Evolutionary conservation across 2,329 filamentous ascomycete genomes (phyloP), one percentile per base, ranked within the genome.

Genomic region (Amesomyces nigricolor): DNA sequence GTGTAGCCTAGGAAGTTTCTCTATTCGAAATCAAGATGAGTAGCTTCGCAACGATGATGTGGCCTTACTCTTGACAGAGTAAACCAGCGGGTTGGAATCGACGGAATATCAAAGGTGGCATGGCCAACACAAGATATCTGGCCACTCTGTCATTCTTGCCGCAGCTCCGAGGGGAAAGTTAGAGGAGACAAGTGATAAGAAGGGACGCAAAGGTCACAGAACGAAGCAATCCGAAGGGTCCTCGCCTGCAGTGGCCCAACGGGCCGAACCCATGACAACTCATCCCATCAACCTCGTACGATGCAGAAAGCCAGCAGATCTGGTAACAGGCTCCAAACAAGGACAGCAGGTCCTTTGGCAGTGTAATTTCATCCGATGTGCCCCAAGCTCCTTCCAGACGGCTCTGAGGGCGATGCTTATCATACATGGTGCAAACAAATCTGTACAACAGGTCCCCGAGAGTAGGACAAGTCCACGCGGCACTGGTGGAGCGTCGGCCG

Each of bases 341-440:
- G 5, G 35, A 6, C 19, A 39, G 4, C 10, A 45, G 19, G 30
- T 8, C 30, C 38, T 17, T 49, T 40, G 7, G 6, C 16, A 13
- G 35, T 42, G 26, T 48, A 35, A 38, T 45, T 56, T 37, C 54
- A 39, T 48, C 44, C 14, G 40, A 47, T 32, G 19, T 42, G 26
- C 35, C 13, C 40, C 17, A 26, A 42, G 26, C 32, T n/a, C 26
- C 43, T 45, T 45, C 26, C 43, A n/a, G 29, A 1, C 29, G 22
- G 10, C 26, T 16, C 29, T 10, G 35, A 42, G 11, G 37, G 16
- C 2, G 13, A 17, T 47, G 39, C 29, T 16, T 57, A 57, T 53
- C 35, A 43, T 57, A 57, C 55, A 57, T 51, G 39, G 35, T 30
- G 46, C 51, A 54, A 55, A 55, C 57, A 58, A 51, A 42, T 53